A percentile compares a stretch with the other conserved stretches of the same genome.
Conservation (phyloP, 2,329 filamentous ascomycete genomes). For the Dactylonectria estremocensis region DNA sequence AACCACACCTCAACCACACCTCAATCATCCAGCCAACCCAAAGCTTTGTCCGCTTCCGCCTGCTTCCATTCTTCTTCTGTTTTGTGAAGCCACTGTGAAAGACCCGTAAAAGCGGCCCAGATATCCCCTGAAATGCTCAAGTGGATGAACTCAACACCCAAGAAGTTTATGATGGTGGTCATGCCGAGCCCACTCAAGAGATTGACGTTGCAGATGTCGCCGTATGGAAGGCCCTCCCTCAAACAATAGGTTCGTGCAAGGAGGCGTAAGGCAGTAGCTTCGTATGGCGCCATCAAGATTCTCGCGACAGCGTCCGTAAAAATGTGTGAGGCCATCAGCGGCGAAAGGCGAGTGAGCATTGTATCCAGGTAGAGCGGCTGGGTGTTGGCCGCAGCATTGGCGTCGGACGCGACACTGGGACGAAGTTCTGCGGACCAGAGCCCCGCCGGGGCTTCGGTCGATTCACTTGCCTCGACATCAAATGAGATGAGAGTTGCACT, state of each 20-base stretch:
- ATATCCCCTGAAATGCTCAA: constrained; percentile 61
- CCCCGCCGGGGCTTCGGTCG: constrained; percentile 65
- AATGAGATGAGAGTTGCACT: constrained; percentile 73
- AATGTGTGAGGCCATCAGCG: constrained; percentile 63
- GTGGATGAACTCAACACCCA: constrained; percentile 63
- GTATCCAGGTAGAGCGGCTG: constrained; percentile 63
- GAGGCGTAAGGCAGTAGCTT: constrained; percentile 62
- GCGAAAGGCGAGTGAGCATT: constrained; percentile 66
- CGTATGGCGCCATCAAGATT: constrained; percentile 62
- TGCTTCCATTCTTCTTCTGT: constrained; percentile 62
- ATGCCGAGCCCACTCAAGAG: constrained; percentile 56
- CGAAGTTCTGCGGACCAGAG: constrained; percentile 73
- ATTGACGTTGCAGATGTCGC: constrained; percentile 58
- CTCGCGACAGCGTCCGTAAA: constrained; percentile 61
- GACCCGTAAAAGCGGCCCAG: constrained; percentile 60
- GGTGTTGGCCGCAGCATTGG: constrained; percentile 40
- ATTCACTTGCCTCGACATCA: constrained; percentile 71
- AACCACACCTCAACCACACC: not conserved
- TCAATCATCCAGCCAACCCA: constrained; percentile 15
- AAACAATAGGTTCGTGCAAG: constrained; percentile 61
- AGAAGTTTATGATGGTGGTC: constrained; percentile 61
- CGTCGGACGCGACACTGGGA: constrained; percentile 60
- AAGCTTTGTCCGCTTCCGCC: constrained; percentile 43
- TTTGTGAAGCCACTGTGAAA: constrained; percentile 58
- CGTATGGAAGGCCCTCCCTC: constrained; percentile 55